Evolutionary conservation across 495 filamentous ascomycete genomes (phyloP).

Genomic region (Lasiosphaeriaceae sp.): DNA sequence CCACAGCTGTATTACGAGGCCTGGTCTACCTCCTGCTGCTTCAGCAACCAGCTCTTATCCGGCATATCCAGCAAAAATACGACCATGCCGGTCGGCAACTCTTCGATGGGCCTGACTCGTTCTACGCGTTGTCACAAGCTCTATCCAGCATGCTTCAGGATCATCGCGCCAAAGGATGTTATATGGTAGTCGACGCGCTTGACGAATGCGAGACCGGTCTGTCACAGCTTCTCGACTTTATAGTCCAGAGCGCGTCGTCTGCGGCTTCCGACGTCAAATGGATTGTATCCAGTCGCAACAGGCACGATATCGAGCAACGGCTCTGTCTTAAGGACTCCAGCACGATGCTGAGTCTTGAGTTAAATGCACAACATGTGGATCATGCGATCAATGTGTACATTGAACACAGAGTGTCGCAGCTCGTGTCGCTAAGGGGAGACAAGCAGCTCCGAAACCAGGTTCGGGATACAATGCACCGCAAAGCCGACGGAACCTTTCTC

Average conservation of each 20-base stretch:
- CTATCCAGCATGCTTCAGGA: constrained; percentile 29
- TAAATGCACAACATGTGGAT: constrained; percentile 20
- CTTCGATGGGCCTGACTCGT: constrained; percentile 28
- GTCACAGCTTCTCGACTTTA: constrained; percentile 29
- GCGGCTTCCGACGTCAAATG: constrained; percentile 24
- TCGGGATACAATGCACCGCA: constrained; percentile 15
- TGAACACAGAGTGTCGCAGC: constrained; percentile 22
- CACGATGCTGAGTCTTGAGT: constrained; percentile 27
- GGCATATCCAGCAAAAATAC: constrained; percentile 29
- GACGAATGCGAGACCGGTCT: constrained; percentile 22
- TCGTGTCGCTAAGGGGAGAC: constrained; percentile 10
- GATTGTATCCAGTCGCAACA: constrained; percentile 34
- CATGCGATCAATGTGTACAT: constrained; percentile 29
- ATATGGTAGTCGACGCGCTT: constrained; percentile 10
- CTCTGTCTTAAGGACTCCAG: constrained; percentile 14
- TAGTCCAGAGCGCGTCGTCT: constrained; percentile 20
- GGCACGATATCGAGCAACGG: constrained; percentile 26
- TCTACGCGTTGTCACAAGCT: constrained; percentile 18
- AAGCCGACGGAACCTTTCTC: constrained; percentile 30
- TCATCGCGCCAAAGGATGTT: constrained; percentile 30
- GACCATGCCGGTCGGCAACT: constrained; percentile 22
- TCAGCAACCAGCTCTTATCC: constrained; percentile 31
- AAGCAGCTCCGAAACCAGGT: constrained; percentile 13
- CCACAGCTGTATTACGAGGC: constrained; percentile 37
- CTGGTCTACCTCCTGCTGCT: constrained; percentile 34